Evolutionary conservation across 2,329 filamentous ascomycete species (phyloP), one percentile per base, ranked within the genome.

Genomic region (Talaromyces verruculosus): DNA sequence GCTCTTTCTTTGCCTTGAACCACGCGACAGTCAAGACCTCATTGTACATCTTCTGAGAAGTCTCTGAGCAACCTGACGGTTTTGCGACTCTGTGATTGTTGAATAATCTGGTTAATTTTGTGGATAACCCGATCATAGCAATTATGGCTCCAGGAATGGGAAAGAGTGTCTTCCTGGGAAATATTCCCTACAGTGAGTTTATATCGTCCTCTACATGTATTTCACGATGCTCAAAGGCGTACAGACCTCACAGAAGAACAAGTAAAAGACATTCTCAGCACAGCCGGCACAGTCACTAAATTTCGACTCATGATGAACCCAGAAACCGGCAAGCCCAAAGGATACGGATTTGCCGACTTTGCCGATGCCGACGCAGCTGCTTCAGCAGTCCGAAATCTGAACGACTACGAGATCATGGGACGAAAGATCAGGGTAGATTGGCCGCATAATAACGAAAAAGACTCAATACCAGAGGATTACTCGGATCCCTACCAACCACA

Each of bases 341-440:
- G 95, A 19, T 99, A 97, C 77, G 95, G 95, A 41, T 99, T 98
- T 73, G 91, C 93, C 74, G 94, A 98, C 77, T 99, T 96, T 75
- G 91, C 92, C 64, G 95, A 98, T 75, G 89, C 91, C 67, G 94
- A 96, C 86, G 85, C 93, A 30, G 95, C 95, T 37, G 92, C 94
- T 43, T 96, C 93, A 1, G 95, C 95, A 2, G 94, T 98, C 58
- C 90, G 94, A 71, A 98, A 99, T 76, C 83, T 98, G 62, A 97
- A 98, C 81, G 93, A 97, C 78, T 89, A 92, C 80, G 94, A 98
- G 77, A 89, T 97, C 75, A 96, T 97, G 89, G 93, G 93, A 64
- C 88, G 95, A 73, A 96, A 96, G 78, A 85, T 99, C 69, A 88
- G 93, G 67, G 95, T 99, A 65, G 95, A 98, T 79, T 99, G 96